A percentile compares a stretch with the other conserved stretches of the same genome.
phyloP scores from a whole-genome alignment of 169 alveolate species.

The Perkinsus olseni region DNA sequence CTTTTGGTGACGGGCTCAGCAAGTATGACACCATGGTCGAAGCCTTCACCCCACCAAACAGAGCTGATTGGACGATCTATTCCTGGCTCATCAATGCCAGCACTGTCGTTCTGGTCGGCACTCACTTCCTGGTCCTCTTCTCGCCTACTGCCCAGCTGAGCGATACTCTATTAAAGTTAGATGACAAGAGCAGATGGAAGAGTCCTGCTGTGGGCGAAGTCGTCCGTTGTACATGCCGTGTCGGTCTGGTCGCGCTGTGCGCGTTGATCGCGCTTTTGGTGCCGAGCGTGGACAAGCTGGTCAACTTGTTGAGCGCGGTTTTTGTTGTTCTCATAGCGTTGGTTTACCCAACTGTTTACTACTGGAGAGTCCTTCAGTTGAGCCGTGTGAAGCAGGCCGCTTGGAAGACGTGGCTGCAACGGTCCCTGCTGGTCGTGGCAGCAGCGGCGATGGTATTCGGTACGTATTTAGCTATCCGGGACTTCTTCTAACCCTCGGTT shows the following conservation, averaged over 20 bases:
- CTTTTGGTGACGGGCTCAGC: not conserved
- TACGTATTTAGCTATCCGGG: not conserved
- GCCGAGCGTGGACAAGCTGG: not conserved
- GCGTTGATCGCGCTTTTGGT: not conserved
- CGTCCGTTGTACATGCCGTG: not conserved
- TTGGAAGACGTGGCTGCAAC: not conserved
- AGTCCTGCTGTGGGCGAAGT: not conserved
- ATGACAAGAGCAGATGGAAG: not conserved
- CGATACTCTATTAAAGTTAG: not conserved
- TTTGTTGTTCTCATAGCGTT: not conserved
- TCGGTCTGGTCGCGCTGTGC: not conserved
- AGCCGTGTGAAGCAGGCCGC: not conserved
- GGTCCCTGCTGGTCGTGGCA: not conserved
- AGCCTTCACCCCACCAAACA: not conserved
- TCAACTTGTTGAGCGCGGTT: not conserved
- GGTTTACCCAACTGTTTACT: not conserved
- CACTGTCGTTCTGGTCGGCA: not conserved
- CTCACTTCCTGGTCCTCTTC: not conserved
- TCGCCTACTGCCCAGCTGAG: not conserved
- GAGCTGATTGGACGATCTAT: not conserved
- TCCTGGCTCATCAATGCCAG: not conserved
- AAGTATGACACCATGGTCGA: not conserved
- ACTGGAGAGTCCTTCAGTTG: not conserved
- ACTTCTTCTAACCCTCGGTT: not conserved
- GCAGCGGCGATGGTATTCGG: not conserved